Evolutionary conservation across 2,329 filamentous ascomycete genomes (phyloP).

Genomic region (Albifimbria verrucaria): DNA sequence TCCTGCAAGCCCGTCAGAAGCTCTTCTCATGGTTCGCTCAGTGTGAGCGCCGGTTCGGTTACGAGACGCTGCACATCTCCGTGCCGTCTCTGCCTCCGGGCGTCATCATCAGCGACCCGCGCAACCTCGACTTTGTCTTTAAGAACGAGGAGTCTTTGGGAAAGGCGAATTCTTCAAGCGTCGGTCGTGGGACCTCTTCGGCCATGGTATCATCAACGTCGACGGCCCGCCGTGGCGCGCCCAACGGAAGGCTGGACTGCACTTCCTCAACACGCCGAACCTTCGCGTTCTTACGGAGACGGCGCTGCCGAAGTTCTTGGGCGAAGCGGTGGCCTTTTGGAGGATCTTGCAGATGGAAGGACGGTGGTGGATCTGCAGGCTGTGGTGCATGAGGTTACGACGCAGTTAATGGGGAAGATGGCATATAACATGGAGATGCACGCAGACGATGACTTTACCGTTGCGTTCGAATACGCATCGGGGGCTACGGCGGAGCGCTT

Average conservation of each 20-base stretch:
- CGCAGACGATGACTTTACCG: constrained; percentile 55
- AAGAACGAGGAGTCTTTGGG: constrained; percentile 57
- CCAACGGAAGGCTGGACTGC: constrained; percentile 59
- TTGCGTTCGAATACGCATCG: constrained; percentile 61
- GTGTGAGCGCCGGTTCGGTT: constrained; percentile 53
- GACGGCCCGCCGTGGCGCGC: constrained; percentile 62
- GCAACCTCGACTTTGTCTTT: constrained; percentile 60
- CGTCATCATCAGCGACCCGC: constrained; percentile 60
- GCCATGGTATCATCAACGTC: constrained; percentile 64
- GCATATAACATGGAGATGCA: constrained; percentile 69
- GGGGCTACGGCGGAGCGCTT: constrained; percentile 59
- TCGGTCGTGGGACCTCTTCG: constrained; percentile 61
- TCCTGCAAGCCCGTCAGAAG: constrained; percentile 56
- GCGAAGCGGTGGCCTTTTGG: constrained; percentile 37
- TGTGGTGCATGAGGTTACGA: constrained; percentile 63
- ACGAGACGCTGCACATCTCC: constrained; percentile 59
- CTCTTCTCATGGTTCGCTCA: constrained; percentile 61
- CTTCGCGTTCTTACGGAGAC: constrained; percentile 54
- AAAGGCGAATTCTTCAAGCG: constrained; percentile 62
- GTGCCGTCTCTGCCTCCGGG: constrained; percentile 61
- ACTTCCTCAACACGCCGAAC: constrained; percentile 57
- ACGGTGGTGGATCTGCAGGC: constrained; percentile 51
- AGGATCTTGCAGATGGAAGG: constrained; percentile 20
- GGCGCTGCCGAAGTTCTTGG: constrained; percentile 53
- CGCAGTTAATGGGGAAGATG: constrained; percentile 64